Conservation (phyloP, 345 rosid species). For the Eutrema japonicum region DNA sequence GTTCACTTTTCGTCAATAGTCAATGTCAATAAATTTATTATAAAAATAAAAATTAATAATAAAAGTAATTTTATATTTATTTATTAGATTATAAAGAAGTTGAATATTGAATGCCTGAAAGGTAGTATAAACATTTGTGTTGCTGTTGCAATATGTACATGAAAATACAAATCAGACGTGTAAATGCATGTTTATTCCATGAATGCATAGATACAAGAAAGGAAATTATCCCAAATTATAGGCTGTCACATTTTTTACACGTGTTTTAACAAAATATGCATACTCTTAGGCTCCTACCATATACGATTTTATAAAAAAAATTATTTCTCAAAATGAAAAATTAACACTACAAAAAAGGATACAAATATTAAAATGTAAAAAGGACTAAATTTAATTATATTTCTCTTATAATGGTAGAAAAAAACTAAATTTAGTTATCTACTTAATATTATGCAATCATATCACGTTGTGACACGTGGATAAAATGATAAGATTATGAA, state of each 20-base stretch:
- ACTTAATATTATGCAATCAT: slow-evolving; percentile 1
- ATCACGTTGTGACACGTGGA: neutral
- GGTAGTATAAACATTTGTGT: neutral
- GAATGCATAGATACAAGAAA: slow-evolving; percentile 11
- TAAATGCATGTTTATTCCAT: slow-evolving; percentile 20
- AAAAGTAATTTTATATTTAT: neutral
- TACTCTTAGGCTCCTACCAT: neutral
- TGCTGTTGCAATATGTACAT: neutral
- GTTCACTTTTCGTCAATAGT: too few species aligned
- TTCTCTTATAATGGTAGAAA: slow-evolving; percentile 9
- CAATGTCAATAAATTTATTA: neutral
- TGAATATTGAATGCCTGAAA: neutral
- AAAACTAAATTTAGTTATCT: slow-evolving; percentile 13
- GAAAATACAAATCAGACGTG: neutral
- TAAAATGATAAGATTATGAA: neutral
- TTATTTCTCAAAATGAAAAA: neutral
- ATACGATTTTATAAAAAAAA: neutral
- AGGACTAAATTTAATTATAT: neutral
- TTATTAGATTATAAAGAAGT: neutral
- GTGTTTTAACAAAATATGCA: neutral
- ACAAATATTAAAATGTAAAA: neutral
- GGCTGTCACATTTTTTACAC: slow-evolving; percentile 1
- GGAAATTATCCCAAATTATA: slow-evolving; percentile 6
- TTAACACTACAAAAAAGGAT: neutral
- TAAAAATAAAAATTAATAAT: neutral